Percentiles rank a stretch among this genome's conserved stretches.
Evolutionary conservation across 176 grass and related monocot genomes (phyloP).

Genomic region (Hsuehochloa calcarea): DNA sequence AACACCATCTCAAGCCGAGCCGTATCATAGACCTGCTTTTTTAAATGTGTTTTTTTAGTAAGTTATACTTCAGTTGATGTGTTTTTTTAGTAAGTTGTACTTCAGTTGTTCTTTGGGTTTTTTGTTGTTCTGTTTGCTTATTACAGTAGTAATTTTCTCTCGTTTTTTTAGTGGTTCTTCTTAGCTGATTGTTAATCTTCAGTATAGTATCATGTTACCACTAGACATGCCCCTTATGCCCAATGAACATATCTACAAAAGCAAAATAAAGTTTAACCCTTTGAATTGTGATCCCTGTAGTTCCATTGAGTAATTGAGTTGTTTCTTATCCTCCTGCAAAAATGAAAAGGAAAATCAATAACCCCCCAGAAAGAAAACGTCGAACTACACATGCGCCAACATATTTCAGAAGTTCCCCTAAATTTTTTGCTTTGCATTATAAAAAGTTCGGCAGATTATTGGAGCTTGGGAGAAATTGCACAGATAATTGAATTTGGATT

Average conservation of each 20-base stretch:
- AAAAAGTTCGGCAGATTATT: not conserved
- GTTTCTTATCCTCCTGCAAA: not conserved
- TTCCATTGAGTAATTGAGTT: not conserved
- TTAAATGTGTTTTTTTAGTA: not conserved
- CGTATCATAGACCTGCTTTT: not conserved
- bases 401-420: not conserved
- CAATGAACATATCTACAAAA: slow-evolving; percentile 6
- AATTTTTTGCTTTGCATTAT: not conserved
- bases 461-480: not conserved
- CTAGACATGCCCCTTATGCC: slow-evolving; percentile 20
- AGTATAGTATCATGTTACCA: not conserved
- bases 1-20: too few relatives aligned
- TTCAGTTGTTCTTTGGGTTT: not conserved
- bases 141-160: not conserved
- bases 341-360: slow-evolving; percentile 12
- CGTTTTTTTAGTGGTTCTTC: slow-evolving; percentile 4
- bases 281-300: not conserved
- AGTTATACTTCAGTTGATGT: not conserved
- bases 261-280: not conserved
- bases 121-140: slow-evolving; percentile 9
- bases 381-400: not conserved
- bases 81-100: slow-evolving; percentile 5
- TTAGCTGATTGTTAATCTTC: not conserved
- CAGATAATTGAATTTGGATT: not conserved
- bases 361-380: not conserved